These are phyloP conservation scores for Castanospermum australe DNA, from an alignment of 306 rosid genomes.

Conservation along the genomic window DNA sequence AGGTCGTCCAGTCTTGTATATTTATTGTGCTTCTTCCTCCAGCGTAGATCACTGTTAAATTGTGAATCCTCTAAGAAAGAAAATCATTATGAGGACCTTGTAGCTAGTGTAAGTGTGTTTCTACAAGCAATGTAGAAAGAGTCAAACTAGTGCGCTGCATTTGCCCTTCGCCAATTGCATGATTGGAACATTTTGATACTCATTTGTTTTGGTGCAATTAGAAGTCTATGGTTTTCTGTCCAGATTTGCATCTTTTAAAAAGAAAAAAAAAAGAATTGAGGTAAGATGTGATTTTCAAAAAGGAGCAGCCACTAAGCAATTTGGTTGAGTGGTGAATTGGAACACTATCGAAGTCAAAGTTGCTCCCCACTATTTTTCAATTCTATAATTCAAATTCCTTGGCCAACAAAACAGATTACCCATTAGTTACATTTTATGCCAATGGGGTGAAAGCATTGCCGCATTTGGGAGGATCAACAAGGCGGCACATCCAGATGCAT, in stretches of 20 bases:
- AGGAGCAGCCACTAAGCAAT: background rate
- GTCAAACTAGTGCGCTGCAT: background rate
- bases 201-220: background rate
- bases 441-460: no score
- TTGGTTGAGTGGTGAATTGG: background rate
- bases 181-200: background rate
- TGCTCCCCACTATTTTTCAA: background rate
- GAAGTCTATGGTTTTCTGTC: background rate
- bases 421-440: no score
- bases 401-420: background rate
- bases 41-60: background rate
- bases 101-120: background rate
- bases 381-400: background rate
- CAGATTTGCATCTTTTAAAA: background rate
- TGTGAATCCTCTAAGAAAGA: background rate
- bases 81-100: background rate
- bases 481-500: background rate
- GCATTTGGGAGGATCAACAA: no score
- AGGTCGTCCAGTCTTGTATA: background rate
- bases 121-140: slow-evolving; percentile 14
- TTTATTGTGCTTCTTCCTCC: background rate
- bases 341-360: background rate
- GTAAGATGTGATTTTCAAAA: background rate
- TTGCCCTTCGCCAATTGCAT: background rate
- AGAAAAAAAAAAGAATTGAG: slow-evolving; percentile 8